phyloP scores from a whole-genome alignment of 2,329 filamentous ascomycete species.

The Aspergillus hortae region DNA sequence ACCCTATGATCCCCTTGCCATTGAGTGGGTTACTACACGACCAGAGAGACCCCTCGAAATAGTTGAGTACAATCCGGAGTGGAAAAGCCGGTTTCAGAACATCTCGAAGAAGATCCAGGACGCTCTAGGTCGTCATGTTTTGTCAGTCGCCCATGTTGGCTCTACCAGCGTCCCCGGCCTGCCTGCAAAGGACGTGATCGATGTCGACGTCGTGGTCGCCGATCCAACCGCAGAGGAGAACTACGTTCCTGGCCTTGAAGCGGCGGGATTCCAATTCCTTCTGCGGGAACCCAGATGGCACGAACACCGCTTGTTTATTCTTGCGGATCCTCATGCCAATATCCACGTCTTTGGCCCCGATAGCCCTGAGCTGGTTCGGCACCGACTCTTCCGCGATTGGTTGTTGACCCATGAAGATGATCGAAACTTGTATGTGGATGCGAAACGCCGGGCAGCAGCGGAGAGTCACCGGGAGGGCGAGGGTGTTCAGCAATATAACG shows the following conservation, averaged over 20 bases:
- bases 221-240: slow-evolving; percentile 39
- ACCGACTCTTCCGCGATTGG: slow-evolving; percentile 47
- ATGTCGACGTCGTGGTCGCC: slow-evolving; percentile 49
- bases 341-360: slow-evolving; percentile 49
- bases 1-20: not conserved
- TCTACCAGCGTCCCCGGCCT: slow-evolving; percentile 51
- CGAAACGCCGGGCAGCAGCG: slow-evolving; percentile 37
- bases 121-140: slow-evolving; percentile 17
- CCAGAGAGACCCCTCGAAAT: slow-evolving; percentile 17
- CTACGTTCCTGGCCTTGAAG: slow-evolving; percentile 45
- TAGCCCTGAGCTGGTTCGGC: slow-evolving; percentile 42
- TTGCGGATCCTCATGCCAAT: slow-evolving; percentile 40
- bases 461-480: slow-evolving; percentile 30
- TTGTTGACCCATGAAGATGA: slow-evolving; percentile 38
- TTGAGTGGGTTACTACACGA: not conserved
- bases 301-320: slow-evolving; percentile 47
- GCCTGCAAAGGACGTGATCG: slow-evolving; percentile 51
- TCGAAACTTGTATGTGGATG: slow-evolving; percentile 36
- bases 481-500: slow-evolving; percentile 38
- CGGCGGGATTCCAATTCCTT: slow-evolving; percentile 46
- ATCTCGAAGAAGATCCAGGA: slow-evolving; percentile 17
- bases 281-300: slow-evolving; percentile 48
- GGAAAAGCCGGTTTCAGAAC: slow-evolving; percentile 17
- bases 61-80: slow-evolving; percentile 20
- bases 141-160: slow-evolving; percentile 45